A percentile compares a stretch with the other conserved stretches of the same genome.
Evolutionary conservation across 306 rosid genomes (phyloP).

Genomic region (Rosa lucieae): DNA sequence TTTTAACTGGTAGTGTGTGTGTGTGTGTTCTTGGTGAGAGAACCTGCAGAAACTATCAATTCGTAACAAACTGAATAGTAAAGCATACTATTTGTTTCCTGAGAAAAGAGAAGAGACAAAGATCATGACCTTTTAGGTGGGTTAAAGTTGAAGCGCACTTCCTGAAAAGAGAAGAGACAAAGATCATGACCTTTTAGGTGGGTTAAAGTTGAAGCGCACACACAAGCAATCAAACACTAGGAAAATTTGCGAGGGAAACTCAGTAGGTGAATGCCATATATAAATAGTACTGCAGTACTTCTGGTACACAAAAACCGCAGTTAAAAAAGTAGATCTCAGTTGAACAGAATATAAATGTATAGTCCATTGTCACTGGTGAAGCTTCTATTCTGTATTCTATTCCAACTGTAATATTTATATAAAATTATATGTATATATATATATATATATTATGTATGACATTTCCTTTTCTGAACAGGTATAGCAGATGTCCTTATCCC

Average conservation of each 20-base stretch:
- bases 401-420: background rate
- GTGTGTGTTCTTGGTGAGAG: background rate
- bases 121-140: background rate
- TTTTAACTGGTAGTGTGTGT: background rate
- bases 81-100: background rate
- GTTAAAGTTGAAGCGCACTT: background rate
- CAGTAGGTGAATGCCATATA: background rate
- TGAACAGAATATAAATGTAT: background rate
- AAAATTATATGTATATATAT: no score
- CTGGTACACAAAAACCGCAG: background rate
- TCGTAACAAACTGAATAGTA: background rate
- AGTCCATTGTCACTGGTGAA: background rate
- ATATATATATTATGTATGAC: background rate
- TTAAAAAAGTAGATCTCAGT: background rate
- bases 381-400: background rate
- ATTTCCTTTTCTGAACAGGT: slow-evolving; percentile 7
- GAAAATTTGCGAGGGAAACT: background rate
- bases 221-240: background rate
- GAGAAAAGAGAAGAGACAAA: background rate
- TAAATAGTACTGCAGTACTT: background rate
- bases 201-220: background rate
- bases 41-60: background rate
- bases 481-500: slow-evolving; percentile 8
- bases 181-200: background rate
- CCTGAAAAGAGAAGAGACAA: slow-evolving; percentile 4